These are phyloP conservation scores for Radiomyces spectabilis DNA, from an alignment of 192 early-diverging fungal species.

Conservation along the genomic window DNA sequence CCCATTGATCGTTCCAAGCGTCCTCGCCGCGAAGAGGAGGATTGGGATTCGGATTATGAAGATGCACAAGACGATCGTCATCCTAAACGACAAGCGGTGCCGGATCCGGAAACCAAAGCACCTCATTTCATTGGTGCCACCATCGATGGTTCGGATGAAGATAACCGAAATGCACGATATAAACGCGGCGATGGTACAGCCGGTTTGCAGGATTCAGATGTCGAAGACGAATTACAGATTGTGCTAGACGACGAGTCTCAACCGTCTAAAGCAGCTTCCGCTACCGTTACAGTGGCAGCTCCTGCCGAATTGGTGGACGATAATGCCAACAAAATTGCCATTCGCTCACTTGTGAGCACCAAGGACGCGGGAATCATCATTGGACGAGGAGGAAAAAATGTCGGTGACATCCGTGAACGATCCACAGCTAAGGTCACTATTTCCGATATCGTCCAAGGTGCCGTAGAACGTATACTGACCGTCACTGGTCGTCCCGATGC, in stretches of 20 bases:
- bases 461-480: constrained; percentile 65
- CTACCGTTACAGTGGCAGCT: no score
- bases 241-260: constrained; percentile 1
- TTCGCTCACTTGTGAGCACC: constrained; percentile 56
- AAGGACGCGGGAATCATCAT: constrained; percentile 85
- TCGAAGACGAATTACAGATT: constrained; percentile 5
- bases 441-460: constrained; percentile 76
- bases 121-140: constrained; percentile 12
- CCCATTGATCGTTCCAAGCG: constrained; percentile 28
- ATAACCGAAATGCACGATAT: neutral
- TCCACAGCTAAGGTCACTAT: constrained; percentile 87
- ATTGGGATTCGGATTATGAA: constrained; percentile 15
- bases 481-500: constrained; percentile 63
- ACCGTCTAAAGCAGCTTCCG: no score
- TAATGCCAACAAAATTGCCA: constrained; percentile 12
- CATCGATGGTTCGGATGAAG: neutral
- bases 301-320: no score
- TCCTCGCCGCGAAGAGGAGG: constrained; percentile 22
- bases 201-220: neutral
- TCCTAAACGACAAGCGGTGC: constrained; percentile 24
- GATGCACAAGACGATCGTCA: constrained; percentile 14
- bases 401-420: constrained; percentile 81
- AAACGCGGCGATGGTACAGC: neutral
- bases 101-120: constrained; percentile 27
- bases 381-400: constrained; percentile 82